phyloP scores from a whole-genome alignment of 352 stramenopile species.

The Globisporangium okanoganense region DNA sequence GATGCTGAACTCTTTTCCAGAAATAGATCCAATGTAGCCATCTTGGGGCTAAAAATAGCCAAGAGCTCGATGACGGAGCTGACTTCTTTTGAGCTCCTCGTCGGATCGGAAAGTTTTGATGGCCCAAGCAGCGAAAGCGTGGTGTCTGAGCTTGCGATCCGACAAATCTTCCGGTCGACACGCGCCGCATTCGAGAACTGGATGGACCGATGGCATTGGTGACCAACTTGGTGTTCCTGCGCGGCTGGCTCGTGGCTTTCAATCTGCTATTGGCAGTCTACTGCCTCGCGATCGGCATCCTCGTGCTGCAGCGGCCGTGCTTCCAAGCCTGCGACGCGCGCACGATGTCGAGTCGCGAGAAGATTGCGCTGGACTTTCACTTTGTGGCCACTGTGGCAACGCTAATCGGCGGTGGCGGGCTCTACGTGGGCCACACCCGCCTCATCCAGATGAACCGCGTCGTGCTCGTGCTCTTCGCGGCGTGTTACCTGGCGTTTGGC shows the following conservation, averaged over 20 bases:
- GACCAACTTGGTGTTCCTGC: neutral
- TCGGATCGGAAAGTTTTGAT: neutral
- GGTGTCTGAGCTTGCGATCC: neutral
- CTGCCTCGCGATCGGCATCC: neutral
- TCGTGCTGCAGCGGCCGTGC: neutral
- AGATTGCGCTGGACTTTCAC: neutral
- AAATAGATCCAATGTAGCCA: conserved; percentile 8
- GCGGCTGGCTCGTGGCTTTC: conserved; percentile 3
- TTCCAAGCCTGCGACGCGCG: neutral
- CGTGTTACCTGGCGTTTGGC: neutral
- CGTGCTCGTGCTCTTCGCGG: conserved; percentile 3
- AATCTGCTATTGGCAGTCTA: conserved; percentile 1
- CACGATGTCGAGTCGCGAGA: neutral
- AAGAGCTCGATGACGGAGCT: neutral
- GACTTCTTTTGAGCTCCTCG: neutral
- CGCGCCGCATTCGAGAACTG: neutral
- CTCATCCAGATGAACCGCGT: conserved; percentile 4
- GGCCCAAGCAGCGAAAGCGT: neutral
- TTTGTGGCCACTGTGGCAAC: neutral
- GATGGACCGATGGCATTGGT: neutral
- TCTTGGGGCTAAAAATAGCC: neutral
- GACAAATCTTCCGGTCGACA: neutral
- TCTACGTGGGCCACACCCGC: neutral
- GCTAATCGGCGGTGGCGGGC: neutral
- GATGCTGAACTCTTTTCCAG: neutral